Evolutionary conservation across 352 stramenopile species (phyloP).

Genomic region (Globisporangium cystogenes): DNA sequence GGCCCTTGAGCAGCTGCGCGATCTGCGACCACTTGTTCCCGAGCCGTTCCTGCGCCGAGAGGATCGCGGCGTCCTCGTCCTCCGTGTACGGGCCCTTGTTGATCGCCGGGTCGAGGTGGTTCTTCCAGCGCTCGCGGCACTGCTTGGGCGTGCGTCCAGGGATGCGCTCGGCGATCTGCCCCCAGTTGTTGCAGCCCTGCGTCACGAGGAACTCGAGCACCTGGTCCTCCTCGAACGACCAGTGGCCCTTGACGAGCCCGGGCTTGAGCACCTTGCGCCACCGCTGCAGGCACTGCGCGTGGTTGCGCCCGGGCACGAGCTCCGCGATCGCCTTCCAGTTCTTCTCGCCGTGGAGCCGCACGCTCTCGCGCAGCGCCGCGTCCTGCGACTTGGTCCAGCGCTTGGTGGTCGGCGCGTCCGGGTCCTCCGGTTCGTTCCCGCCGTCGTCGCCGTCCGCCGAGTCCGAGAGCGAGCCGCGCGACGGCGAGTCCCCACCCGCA

Average conservation of each 20-base stretch:
- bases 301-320: conserved; percentile 75
- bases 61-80: conserved; percentile 92
- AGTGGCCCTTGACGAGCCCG: conserved; percentile 94
- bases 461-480: conserved; percentile 12
- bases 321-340: conserved; percentile 90
- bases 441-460: conserved; percentile 33
- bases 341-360: conserved; percentile 80
- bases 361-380: conserved; percentile 71
- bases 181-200: conserved; percentile 91
- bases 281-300: conserved; percentile 86
- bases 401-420: conserved; percentile 75
- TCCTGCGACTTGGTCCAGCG: conserved; percentile 88
- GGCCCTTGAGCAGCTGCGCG: conserved; percentile 88
- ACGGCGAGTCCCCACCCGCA: conserved; percentile 2
- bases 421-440: conserved; percentile 34
- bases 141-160: conserved; percentile 91
- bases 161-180: conserved; percentile 89
- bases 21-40: conserved; percentile 97
- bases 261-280: conserved; percentile 94
- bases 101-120: conserved; percentile 87
- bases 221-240: conserved; percentile 93
- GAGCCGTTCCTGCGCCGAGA: conserved; percentile 85
- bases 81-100: conserved; percentile 94
- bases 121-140: conserved; percentile 89
- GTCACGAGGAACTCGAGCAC: conserved; percentile 90